Evolutionary conservation across 805 yeast genomes (phyloP), one percentile per base, ranked within the genome.

Genomic region (Danielia reshetovae): DNA sequence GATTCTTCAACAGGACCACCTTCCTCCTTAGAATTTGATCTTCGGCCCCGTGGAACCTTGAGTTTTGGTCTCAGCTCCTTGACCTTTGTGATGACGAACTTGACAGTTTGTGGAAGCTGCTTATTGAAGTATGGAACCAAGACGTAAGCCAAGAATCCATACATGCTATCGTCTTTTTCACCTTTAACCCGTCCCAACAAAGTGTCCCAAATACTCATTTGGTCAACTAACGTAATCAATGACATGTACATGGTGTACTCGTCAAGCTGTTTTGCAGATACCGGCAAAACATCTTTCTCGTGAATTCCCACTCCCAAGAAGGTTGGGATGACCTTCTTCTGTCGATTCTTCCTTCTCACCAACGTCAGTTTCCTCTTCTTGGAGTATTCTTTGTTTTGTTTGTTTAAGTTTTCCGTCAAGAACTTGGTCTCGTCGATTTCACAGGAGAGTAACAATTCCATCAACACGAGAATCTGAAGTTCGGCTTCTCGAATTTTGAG

Each of bases 401-500:
- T 63, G 43, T 40, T 54, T 38, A 21, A 35, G 46, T 40, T 46
- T 26, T 30, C 36, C 25, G 35, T 57, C 46, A 65, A 55, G 48
- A 57, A 66, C 13, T 42, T 55, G 17, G 39, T 49, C 50, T 60
- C 72, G 34, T 68, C 69, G 6, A 65, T 40, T 4, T 51, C 53
- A 37, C 60, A 50, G 8, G 57, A 30, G 15, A 52, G 42, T 3
- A 77, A 51, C 3, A 74, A 36, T 43, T 78, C 83, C 26, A 77
- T 44, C 2, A 73, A 41, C 1, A 75, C 40, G 2, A 78, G 44
- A 0, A 75, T 57, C 46, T 78, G 83, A 21, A 78, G 48, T 41
- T 76, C 80, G 1, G 79, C 72, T 42, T 77, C 83, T 23, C 81
- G 56, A 2, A 72, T 59, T 42, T 76, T 77, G 38, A 77, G 56